Evolutionary conservation across 2,329 filamentous ascomycete species (phyloP), one percentile per base, ranked within the genome.

Genomic region (Hypoxylon rubiginosum): DNA sequence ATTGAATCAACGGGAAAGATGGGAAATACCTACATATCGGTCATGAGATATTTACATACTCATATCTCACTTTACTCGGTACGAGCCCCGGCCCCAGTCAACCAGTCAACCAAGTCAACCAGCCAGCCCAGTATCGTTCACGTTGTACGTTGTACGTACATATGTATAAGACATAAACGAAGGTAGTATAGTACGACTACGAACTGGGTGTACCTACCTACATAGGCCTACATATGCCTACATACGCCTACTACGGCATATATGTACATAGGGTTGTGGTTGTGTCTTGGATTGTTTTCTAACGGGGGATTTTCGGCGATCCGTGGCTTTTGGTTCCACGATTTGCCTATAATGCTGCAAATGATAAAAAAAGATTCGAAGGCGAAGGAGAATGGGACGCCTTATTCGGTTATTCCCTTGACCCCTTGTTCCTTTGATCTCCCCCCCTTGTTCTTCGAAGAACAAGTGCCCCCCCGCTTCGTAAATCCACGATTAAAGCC

Each of bases 241-340:
- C 21, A 24, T 24, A 24, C 4, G 21, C 21, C 21, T 24, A 24
- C 21, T 24, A 24, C 21, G 21, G 21, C 4, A 24, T 24, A 24
- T 24, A 24, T 24, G 21, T 17, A 19, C 39, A 41, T 36, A 36
- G 32, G 32, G 32, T 36, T 13, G 3, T 13, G 11, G 4, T 39
- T 39, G 34, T 39, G 13, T n/a, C 10, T 34, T 34, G 32, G 10
- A 11, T 32, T 51, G 28, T 24, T 61, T 50, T 26, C 61, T 32
- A 53, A 61, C 64, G 67, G 67, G 64, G 57, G 54, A 60, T 64
- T 64, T 60, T 67, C 67, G 67, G 67, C 52, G 66, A 66, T 58
- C 55, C 58, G 49, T 68, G 66, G 62, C 58, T 56, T 39, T 39
- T 39, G 34, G 34, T 39, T n/a, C 15, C 13, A n/a, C 13, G 32